Percentiles rank a stretch among this genome's conserved stretches.
phyloP scores from a whole-genome alignment of 306 rosid species.

The Vachellia pachyceras region DNA sequence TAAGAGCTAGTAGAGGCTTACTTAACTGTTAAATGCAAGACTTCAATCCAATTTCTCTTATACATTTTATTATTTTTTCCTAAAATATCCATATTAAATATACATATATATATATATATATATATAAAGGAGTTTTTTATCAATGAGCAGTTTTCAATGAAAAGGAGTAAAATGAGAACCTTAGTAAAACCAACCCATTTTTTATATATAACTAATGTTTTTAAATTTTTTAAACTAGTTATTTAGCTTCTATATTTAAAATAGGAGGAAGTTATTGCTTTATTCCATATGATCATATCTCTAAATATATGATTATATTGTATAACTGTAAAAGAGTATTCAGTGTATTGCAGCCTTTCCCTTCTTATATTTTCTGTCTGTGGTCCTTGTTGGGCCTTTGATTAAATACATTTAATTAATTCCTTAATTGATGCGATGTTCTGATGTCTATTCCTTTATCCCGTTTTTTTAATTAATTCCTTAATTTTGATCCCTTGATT shows the following conservation, averaged over 20 bases:
- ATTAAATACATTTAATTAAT: background rate
- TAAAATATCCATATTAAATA: background rate
- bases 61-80: too few relatives aligned
- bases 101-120: too few relatives aligned
- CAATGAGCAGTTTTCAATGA: background rate
- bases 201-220: too few relatives aligned
- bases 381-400: background rate
- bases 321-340: too few relatives aligned
- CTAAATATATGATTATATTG: background rate
- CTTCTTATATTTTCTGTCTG: too few relatives aligned
- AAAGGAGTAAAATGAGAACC: background rate
- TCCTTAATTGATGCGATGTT: slow-evolving; percentile 3
- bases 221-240: too few relatives aligned
- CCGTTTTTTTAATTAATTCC: too few relatives aligned
- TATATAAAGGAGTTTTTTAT: too few relatives aligned
- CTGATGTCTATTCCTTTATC: background rate
- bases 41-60: too few relatives aligned
- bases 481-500: background rate
- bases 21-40: too few relatives aligned
- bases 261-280: background rate
- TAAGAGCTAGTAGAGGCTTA: too few relatives aligned
- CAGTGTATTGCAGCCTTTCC: too few relatives aligned
- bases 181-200: background rate
- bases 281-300: background rate
- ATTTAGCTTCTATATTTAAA: background rate